A percentile compares a stretch with the other conserved stretches of the same genome.
These are phyloP conservation scores for Hypoxylon sp. DNA, from an alignment of 2,329 filamentous ascomycete genomes.

Conservation along the genomic window DNA sequence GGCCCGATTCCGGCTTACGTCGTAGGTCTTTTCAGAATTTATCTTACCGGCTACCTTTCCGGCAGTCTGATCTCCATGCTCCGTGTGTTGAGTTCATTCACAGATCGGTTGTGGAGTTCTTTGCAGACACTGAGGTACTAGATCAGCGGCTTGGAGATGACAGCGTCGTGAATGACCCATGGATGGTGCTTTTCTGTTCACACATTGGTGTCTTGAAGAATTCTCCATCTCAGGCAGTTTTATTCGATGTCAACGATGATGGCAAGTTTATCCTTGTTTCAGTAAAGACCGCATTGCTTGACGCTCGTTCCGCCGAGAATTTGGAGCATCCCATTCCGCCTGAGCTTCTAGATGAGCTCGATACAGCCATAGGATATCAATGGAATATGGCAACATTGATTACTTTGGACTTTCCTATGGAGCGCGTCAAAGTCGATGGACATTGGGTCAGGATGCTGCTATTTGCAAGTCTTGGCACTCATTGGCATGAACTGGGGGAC, in stretches of 20 bases:
- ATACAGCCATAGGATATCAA: not conserved
- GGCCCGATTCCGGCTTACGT: too few species aligned
- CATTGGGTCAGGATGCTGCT: not conserved
- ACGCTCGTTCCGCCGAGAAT: not conserved
- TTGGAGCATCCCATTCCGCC: not conserved
- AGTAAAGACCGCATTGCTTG: not conserved
- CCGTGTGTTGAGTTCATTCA: not conserved
- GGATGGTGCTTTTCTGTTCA: not conserved
- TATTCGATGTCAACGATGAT: not conserved
- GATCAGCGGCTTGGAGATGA: not conserved
- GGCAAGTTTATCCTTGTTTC: not conserved
- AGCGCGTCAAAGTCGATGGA: not conserved
- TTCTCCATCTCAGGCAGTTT: not conserved
- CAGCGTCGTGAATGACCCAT: not conserved
- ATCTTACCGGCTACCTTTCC: not conserved
- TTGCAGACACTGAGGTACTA: not conserved
- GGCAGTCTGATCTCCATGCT: not conserved
- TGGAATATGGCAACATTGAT: not conserved
- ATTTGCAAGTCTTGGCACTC: not conserved
- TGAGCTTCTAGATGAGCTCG: not conserved
- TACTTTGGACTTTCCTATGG: not conserved
- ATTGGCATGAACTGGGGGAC: not conserved
- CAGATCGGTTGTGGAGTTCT: not conserved
- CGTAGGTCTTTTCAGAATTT: not conserved
- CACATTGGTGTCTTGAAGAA: not conserved